phyloP scores from a whole-genome alignment of 768 basidiomycete genomes.

The Inosperma sp. region DNA sequence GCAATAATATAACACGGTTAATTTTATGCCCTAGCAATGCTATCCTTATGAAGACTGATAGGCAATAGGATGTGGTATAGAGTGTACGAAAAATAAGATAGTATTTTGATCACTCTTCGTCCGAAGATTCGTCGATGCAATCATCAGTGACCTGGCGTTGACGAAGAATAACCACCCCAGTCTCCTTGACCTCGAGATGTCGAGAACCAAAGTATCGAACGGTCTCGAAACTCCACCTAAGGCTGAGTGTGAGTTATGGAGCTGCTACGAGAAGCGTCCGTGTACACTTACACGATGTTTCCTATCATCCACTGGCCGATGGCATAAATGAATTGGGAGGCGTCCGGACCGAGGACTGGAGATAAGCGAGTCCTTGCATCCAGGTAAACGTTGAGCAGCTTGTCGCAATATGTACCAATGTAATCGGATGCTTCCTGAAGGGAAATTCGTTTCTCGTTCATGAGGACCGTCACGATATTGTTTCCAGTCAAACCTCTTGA shows the following conservation, averaged over 20 bases:
- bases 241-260: conserved; percentile 8
- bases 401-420: conserved; percentile 47
- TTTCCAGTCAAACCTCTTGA: conserved; percentile 59
- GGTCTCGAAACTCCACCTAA: conserved; percentile 65
- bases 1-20: too few relatives aligned
- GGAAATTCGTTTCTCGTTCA: conserved; percentile 48
- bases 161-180: conserved; percentile 42
- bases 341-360: conserved; percentile 48
- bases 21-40: too few relatives aligned
- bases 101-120: conserved; percentile 30
- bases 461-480: conserved; percentile 66
- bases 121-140: conserved; percentile 31
- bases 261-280: conserved; percentile 14
- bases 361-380: conserved; percentile 38
- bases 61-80: conserved; percentile 1
- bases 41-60: conserved; percentile 1
- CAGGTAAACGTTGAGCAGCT: conserved; percentile 52
- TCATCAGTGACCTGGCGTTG: conserved; percentile 36
- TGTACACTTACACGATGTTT: conserved; percentile 43
- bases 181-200: conserved; percentile 48
- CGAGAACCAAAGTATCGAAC: conserved; percentile 61
- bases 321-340: conserved; percentile 49
- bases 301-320: conserved; percentile 59
- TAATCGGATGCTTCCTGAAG: conserved; percentile 59
- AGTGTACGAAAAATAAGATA: conserved; percentile 5